Base-by-base conservation (phyloP, 306 rosid species). In the Fragaria nilgerrensis region DNA sequence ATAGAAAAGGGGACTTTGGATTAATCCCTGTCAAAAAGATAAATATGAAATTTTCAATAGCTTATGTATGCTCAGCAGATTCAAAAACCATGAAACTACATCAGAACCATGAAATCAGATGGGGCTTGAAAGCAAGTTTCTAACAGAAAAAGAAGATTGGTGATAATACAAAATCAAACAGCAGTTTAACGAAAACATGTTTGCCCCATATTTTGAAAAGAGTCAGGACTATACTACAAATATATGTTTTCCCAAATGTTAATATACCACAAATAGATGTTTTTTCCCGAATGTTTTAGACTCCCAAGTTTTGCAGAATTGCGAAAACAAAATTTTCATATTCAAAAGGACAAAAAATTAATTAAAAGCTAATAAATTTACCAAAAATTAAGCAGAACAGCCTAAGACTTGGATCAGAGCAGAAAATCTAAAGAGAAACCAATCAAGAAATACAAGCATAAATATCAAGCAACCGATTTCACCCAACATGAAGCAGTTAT, bases 401-500 rank as follows among this genome's bases (percentile, higher is more conserved):
- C 58, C 44, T 17, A 23, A 9, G 47, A 39, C 41, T 47, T 25
- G 15, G 7, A 27, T 29, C 1, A 1, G n/a, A 27, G 56, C 20
- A 75, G 43, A 25, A 34, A 16, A 48, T 65, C 58, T 74, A 6
- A 1, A 32, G 37, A 6, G 64, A 47, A 44, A 27, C 65, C 72
- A 48, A 52, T 32, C 29, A 4, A 49, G 2, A 67, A 23, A 14
- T 16, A 43, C 29, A 74, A 4, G 23, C 17, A 53, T 68, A 9
- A 1, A 63, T 43, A 56, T 10, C 76, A 44, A 25, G 29, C 9
- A 71, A 68, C 45, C 59, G 68, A 59, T 52, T 80, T 69, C 25
- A 71, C 77, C 47, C 43, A 76, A 69, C 17, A 9, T 70, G 59
- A 74, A 81, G 44, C 19, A 34, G 77, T 73, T 14, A 36, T 20